phyloP scores from a whole-genome alignment of 2,329 filamentous ascomycete species.

The Arthrobotrys sphaeroides region DNA sequence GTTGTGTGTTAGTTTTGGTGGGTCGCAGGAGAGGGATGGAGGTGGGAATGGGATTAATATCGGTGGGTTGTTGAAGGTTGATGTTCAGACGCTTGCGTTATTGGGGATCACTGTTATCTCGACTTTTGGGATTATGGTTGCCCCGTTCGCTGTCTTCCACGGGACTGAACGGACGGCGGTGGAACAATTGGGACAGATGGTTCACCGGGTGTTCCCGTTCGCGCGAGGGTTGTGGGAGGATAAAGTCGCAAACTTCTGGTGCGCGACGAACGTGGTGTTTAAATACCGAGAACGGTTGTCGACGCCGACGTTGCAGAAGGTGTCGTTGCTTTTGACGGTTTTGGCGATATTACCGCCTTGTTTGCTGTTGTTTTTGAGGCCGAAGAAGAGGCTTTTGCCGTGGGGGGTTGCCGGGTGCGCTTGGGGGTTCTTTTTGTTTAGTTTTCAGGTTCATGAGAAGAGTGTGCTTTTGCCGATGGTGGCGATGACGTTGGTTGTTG shows the following conservation, averaged over 20 bases:
- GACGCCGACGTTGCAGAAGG: constrained; percentile 72
- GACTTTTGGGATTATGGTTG: constrained; percentile 72
- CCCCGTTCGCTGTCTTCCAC: constrained; percentile 68
- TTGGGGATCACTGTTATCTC: constrained; percentile 75
- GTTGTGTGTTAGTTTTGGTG: constrained; percentile 80
- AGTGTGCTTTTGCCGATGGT: constrained; percentile 90
- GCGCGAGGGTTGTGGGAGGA: constrained; percentile 96
- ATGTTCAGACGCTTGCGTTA: constrained; percentile 77
- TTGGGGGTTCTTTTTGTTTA: constrained; percentile 98
- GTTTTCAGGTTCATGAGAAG: constrained; percentile 98
- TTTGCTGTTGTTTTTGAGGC: constrained; percentile 78
- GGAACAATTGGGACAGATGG: constrained; percentile 80
- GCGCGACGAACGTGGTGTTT: constrained; percentile 84
- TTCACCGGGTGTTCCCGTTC: constrained; percentile 96
- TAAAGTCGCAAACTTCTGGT: constrained; percentile 99
- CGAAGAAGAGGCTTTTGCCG: constrained; percentile 79
- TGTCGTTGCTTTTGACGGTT: constrained; percentile 77
- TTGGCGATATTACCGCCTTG: constrained; percentile 81
- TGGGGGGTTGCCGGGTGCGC: constrained; percentile 82
- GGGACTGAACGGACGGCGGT: constrained; percentile 76
- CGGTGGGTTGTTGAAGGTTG: constrained; percentile 61
- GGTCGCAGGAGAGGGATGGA: constrained; percentile 59
- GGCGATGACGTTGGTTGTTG: constrained; percentile 89
- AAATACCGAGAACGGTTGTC: constrained; percentile 80
- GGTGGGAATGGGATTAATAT: constrained; percentile 28